A percentile compares a stretch with the other conserved stretches of the same genome.
These are phyloP conservation scores for Cucurbita pepo DNA, from an alignment of 306 rosid species.

Conservation along the genomic window DNA sequence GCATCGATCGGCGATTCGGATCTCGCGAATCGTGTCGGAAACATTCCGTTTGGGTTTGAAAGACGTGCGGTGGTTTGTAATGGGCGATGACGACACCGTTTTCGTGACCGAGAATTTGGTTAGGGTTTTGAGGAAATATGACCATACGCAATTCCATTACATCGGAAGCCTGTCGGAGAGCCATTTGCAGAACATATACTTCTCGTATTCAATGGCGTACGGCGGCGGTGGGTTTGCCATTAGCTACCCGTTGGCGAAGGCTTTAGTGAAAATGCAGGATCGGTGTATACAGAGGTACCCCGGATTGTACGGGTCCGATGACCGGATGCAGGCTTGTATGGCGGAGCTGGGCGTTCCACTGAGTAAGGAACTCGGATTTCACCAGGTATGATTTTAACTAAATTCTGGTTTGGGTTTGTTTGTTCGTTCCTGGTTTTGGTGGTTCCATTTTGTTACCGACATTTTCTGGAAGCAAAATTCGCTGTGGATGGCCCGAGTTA, in stretches of 20 bases:
- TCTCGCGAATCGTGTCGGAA: constrained; percentile 79
- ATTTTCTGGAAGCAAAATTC: background rate
- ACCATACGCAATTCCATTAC: constrained; percentile 59
- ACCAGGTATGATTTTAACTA: constrained; percentile 17
- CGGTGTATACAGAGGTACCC: constrained; percentile 78
- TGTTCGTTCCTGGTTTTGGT: background rate
- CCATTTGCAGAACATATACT: constrained; percentile 79
- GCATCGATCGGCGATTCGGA: constrained; percentile 85
- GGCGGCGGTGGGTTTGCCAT: constrained; percentile 97
- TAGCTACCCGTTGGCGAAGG: constrained; percentile 61
- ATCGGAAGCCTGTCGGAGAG: constrained; percentile 85
- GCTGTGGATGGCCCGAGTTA: background rate
- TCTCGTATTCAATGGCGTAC: constrained; percentile 92
- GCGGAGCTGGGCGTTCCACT: constrained; percentile 99
- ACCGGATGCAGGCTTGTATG: constrained; percentile 96
- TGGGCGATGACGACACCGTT: constrained; percentile 98
- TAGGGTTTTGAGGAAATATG: constrained; percentile 51
- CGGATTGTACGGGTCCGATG: constrained; percentile 83
- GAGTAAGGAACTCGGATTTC: constrained; percentile 87
- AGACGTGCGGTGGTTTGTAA: constrained; percentile 78
- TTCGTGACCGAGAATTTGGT: constrained; percentile 64
- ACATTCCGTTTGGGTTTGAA: constrained; percentile 54
- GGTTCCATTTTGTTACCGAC: background rate
- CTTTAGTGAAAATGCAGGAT: constrained; percentile 62
- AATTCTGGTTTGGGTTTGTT: too few species aligned